phyloP scores from a whole-genome alignment of 1,284 basidiomycete species.

The Cystodermella granulosa region DNA sequence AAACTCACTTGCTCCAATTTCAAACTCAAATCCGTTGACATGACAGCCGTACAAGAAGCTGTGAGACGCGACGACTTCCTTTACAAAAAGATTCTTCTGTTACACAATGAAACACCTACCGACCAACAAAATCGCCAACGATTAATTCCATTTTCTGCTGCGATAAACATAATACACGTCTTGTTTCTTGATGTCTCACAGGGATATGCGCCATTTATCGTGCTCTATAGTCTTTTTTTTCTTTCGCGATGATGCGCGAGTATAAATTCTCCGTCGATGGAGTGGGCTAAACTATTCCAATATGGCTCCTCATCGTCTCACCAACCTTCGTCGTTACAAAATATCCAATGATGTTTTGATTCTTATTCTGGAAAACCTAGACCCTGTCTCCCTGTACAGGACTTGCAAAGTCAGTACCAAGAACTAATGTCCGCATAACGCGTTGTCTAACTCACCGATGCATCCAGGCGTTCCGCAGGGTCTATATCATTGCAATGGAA shows the following conservation, averaged over 20 bases:
- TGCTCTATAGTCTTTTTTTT: conserved; percentile 41
- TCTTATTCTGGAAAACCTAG: conserved; percentile 49
- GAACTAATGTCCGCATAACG: conserved; percentile 5
- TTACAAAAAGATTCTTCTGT: conserved; percentile 49
- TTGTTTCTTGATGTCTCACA: conserved; percentile 33
- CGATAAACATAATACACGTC: conserved; percentile 34
- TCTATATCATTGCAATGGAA: conserved; percentile 42
- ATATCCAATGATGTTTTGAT: conserved; percentile 54
- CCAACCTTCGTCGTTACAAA: conserved; percentile 43
- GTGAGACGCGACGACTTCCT: conserved; percentile 36
- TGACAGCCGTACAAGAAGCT: conserved; percentile 47
- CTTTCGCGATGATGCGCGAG: conserved; percentile 33
- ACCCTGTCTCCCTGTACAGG: conserved; percentile 49
- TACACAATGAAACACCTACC: conserved; percentile 45
- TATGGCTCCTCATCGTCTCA: conserved; percentile 42
- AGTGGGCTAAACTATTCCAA: conserved; percentile 28
- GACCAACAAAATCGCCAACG: conserved; percentile 38
- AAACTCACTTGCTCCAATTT: conserved; percentile 33
- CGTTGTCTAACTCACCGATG: neutral
- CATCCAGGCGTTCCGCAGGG: conserved; percentile 45
- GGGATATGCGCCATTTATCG: conserved; percentile 37
- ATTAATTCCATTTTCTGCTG: conserved; percentile 29
- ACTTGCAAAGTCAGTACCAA: conserved; percentile 45
- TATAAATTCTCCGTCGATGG: conserved; percentile 45
- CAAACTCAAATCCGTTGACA: conserved; percentile 53